Base-by-base conservation (phyloP, 2,329 filamentous ascomycete species). In the Pseudocercospora pini-densiflorae region DNA sequence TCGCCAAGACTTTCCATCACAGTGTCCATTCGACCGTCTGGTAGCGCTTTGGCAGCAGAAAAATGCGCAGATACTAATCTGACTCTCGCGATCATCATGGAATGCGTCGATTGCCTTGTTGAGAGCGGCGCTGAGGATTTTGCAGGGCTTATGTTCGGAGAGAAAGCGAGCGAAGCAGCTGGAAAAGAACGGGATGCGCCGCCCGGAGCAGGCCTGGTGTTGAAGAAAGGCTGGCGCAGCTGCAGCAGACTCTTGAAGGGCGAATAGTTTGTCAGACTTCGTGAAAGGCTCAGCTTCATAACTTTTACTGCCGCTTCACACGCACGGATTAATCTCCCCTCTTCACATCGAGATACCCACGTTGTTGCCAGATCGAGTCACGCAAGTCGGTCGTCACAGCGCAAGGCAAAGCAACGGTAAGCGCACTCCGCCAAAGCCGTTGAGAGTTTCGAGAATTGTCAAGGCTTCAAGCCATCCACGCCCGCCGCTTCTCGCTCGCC, bases 1-100 rank as follows among this genome's bases (percentile, higher is more conserved):
- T 27, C n/a, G 64, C 64, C 64, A 66, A 66, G 64, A 23, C 58
- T 55, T 21, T 43, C 60, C 64, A 66, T 66, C 43, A 62, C 45
- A 66, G 64, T 66, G 64, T 27, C 19, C 40, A 31, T 23, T 57
- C 21, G 21, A 55, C 24, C 27, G 47, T 31, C 5, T 12, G 19
- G 12, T 5, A 12, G 24, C 21, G 23, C 2, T 53, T 45, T 59
- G n/a, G 36, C 7, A 45, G 19, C 51, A 21, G 29, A 9, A 45
- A 61, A 45, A 16, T 12, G 36, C 21, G 47, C 14, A 14, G 14
- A 24, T 8, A 16, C 23, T 14, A 14, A 2, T 24, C 12, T 54
- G 49, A 54, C 49, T 5, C 7, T 19, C 16, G 24, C 51, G 27
- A 55, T 55, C 27, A 31, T 16, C 5, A 14, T 51, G 47, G 14